Evolutionary conservation across 371 early-diverging fungal species (phyloP).

Genomic region (Mortierella sp.): DNA sequence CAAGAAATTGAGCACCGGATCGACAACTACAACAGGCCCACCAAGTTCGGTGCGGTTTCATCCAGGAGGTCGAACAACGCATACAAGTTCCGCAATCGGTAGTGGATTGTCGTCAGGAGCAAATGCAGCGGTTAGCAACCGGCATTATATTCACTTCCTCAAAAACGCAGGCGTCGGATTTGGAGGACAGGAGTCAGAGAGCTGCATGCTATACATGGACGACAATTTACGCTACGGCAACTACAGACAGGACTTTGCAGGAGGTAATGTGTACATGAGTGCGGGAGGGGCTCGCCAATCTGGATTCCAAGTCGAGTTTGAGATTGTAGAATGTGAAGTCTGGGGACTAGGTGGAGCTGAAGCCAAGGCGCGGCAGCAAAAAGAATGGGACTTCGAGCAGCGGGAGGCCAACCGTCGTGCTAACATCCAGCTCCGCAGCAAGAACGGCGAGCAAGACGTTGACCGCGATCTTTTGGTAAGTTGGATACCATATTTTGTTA

Average conservation of each 20-base stretch:
- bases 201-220: constrained; percentile 58
- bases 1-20: constrained; percentile 17
- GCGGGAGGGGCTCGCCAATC: constrained; percentile 43
- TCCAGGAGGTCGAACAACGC: constrained; percentile 3
- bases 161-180: constrained; percentile 72
- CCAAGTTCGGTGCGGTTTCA: not conserved
- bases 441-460: constrained; percentile 59
- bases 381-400: constrained; percentile 74
- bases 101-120: not conserved
- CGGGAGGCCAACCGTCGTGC: constrained; percentile 64
- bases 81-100: not conserved
- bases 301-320: constrained; percentile 59
- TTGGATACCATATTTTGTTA: not conserved
- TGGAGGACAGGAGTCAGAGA: constrained; percentile 63
- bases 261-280: constrained; percentile 42
- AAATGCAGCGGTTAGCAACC: constrained; percentile 19
- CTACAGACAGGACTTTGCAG: constrained; percentile 62
- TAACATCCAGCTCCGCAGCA: constrained; percentile 62
- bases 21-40: not conserved
- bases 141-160: constrained; percentile 67
- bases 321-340: constrained; percentile 71
- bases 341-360: constrained; percentile 71
- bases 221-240: constrained; percentile 66
- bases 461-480: constrained; percentile 47
- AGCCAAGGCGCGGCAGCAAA: constrained; percentile 61